Conservation (phyloP, 306 rosid genomes). For the Prunus salicina region DNA sequence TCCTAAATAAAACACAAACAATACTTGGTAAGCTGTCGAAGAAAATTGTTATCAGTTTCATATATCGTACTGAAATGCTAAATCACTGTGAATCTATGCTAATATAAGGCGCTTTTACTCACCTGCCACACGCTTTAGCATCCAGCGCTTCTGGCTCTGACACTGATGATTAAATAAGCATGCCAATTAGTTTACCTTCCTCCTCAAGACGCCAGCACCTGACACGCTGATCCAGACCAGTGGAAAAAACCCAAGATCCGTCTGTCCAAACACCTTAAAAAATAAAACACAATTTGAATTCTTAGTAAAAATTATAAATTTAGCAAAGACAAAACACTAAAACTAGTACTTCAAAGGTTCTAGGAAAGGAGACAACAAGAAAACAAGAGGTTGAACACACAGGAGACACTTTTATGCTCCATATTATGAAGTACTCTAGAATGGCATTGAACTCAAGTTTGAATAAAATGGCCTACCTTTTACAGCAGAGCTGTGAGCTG, state of each 20-base stretch:
- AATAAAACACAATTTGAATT: not conserved
- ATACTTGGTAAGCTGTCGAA: not conserved
- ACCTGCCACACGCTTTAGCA: slow-evolving; percentile 79
- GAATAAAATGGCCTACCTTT: slow-evolving; percentile 51
- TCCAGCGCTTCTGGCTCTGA: slow-evolving; percentile 93
- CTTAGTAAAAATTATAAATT: not conserved
- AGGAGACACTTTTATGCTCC: not conserved
- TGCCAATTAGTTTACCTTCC: slow-evolving; percentile 50
- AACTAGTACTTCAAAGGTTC: not conserved
- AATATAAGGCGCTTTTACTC: slow-evolving; percentile 3
- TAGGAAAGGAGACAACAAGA: not conserved
- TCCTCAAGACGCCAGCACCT: slow-evolving; percentile 73
- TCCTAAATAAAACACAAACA: slow-evolving; percentile 40
- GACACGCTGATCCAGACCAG: slow-evolving; percentile 97
- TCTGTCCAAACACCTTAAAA: slow-evolving; percentile 93
- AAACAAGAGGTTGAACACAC: not conserved
- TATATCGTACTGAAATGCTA: not conserved
- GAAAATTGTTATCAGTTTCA: not conserved
- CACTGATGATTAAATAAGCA: slow-evolving; percentile 63
- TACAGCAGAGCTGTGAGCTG: slow-evolving; percentile 92
- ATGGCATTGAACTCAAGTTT: not conserved
- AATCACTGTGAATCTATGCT: not conserved
- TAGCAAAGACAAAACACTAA: not conserved
- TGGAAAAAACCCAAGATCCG: slow-evolving; percentile 88
- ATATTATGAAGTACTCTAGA: not conserved